Base-by-base conservation (phyloP, 2,329 filamentous ascomycete species). In the Aspergillus sojae region DNA sequence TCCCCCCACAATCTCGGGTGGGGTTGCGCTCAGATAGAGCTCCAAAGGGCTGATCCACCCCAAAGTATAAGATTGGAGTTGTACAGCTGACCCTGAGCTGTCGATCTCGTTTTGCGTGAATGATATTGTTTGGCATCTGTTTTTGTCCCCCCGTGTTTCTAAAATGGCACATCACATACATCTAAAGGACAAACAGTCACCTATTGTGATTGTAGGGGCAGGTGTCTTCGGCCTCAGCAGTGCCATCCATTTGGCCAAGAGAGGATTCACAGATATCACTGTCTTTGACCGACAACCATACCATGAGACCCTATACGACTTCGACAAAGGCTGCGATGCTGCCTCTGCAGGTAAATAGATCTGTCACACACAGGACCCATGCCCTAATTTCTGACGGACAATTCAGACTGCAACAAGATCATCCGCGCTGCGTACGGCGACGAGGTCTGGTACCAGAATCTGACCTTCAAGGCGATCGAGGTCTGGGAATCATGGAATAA, bases 231-330 rank as follows among this genome's bases (percentile, higher is more conserved):
- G 81, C 52, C 73, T 81, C 63, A 76, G 75, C 61, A 82, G 79
- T 9, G 81, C 82, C 1, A 68, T 83, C 32, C 79, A 81, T 66
- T 75, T 83, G 5, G 77, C 77, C 9, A 72, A 74, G 55, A 70
- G 79, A 12, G 84, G 83, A 4, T 86, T 84, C 68, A 74, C 23
- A 6, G 75, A 82, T 63, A 75, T 85, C 30, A 84, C 78, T 10
- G 77, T 86, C 12, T 75, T 86, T 39, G 84, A 86, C 68, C 78
- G 77, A 65, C 81, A 85, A 66, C 72, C 79, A 21, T 75, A 83
- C 39, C 75, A 80, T 14, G 60, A 78, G 39, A 73, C 74, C 0
- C 69, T 69, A 0, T 85, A 85, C 58, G 78, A 78, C 7, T 81
- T 80, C 59, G 65, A 73, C 1, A 63, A 71, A 0, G 82, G 82